Base-by-base conservation (phyloP, 257 asterid genomes). In the Nyctanthes arbortristis region DNA sequence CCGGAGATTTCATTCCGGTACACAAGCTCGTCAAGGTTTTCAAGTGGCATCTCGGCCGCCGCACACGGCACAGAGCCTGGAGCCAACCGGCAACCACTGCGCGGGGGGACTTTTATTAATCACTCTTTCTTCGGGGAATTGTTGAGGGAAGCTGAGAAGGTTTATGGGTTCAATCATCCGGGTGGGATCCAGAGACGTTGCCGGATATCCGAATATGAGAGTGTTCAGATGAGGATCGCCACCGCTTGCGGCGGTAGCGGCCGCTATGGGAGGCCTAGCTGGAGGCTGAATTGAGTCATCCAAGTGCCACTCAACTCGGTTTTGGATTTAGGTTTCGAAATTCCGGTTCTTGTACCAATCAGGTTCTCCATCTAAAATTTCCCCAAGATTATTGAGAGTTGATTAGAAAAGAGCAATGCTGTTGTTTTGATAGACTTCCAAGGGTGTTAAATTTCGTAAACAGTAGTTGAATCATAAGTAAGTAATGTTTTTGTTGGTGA, bases 101-200 rank as follows among this genome's bases (percentile, higher is more conserved):
- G 5, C 65, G n/a, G n/a, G 10, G 86, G 86, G n/a, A 65, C 84
- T 0, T 82, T 81, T 9, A 82, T 84, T 7, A 88, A 88, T 43
- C 96, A 88, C 43, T 91, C 93, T 0, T 60, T 86, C 60, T 88
- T 88, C 76, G 80, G 77, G 10, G 86, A 83, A 18, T 58, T 88
- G 73, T 64, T 88, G 64, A 71, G 65, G 31, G 84, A 82, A 31
- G 83, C 96, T 27, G 96, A 88, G 65, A 73, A 75, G 68, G 84
- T 81, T 32, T 74, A 82, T 64, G 96, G 89, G 54, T 86, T 80
- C 54, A 40, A 88, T 54, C 86, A 86, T 24, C 57, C 78, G 5
- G 88, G 96, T 35, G 87, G 91, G 76, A 81, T 88, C 76, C 93
- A 88, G 78, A 84, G 86, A 56, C 93, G 93, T 2, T 88, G 96